Evolutionary conservation across 179 eudicot species (phyloP).

Genomic region (Spinacia oleracea): DNA sequence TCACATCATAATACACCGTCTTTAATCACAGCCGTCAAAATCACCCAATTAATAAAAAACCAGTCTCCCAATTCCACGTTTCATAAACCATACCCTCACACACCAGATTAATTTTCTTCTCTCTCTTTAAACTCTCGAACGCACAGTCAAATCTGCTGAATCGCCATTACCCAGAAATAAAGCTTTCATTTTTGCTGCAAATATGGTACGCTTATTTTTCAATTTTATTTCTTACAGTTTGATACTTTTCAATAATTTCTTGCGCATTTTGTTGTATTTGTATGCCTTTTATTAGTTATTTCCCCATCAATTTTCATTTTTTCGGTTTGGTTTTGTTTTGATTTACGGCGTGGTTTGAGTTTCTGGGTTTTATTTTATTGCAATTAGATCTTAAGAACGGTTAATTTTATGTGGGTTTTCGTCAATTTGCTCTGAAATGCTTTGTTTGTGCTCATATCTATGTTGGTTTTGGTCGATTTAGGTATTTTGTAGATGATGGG

Average conservation of each 20-base stretch:
- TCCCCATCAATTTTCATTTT: background rate
- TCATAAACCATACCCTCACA: background rate
- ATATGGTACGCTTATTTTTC: constrained; percentile 22
- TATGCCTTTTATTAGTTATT: background rate
- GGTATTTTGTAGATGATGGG: constrained; percentile 6
- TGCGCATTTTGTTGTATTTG: background rate
- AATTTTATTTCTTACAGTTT: background rate
- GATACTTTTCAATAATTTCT: background rate
- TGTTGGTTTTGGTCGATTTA: constrained; percentile 2
- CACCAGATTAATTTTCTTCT: no score
- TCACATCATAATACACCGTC: background rate
- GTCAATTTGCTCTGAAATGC: constrained; percentile 8
- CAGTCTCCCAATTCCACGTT: background rate
- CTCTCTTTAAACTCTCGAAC: no score
- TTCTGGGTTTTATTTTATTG: constrained; percentile 1
- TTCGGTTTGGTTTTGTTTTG: background rate
- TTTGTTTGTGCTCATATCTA: background rate
- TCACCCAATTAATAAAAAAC: background rate
- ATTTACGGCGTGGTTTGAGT: constrained; percentile 2
- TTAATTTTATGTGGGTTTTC: constrained; percentile 11
- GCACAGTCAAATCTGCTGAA: background rate
- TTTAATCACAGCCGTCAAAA: background rate
- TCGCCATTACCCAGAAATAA: background rate
- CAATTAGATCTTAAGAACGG: constrained; percentile 18
- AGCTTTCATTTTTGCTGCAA: constrained; percentile 13